Evolutionary conservation across 2,329 filamentous ascomycete species (phyloP).

Genomic region (Lasiodiplodia gonubiensis): DNA sequence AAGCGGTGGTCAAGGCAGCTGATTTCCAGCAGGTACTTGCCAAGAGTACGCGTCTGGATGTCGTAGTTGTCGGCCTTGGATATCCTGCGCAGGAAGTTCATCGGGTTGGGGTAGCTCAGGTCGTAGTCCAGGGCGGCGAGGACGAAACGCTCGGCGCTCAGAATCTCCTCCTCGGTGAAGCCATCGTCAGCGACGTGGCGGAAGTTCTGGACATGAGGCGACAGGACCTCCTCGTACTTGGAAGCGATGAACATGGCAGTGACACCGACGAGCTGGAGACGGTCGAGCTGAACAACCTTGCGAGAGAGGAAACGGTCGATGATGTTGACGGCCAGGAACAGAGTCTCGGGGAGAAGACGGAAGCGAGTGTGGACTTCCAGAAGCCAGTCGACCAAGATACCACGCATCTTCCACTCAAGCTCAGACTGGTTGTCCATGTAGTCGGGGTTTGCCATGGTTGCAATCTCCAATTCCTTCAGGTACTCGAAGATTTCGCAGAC

Average conservation of each 20-base stretch:
- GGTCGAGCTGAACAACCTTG: slow-evolving; percentile 95
- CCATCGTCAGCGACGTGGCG: slow-evolving; percentile 95
- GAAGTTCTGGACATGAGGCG: slow-evolving; percentile 96
- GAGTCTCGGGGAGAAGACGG: slow-evolving; percentile 90
- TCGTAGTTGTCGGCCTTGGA: slow-evolving; percentile 99
- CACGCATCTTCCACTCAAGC: slow-evolving; percentile 97
- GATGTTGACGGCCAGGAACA: slow-evolving; percentile 97
- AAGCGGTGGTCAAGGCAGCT: slow-evolving; percentile 94
- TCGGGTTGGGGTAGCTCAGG: slow-evolving; percentile 97
- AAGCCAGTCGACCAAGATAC: slow-evolving; percentile 96
- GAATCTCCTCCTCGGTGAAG: slow-evolving; percentile 91
- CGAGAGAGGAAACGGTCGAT: slow-evolving; percentile 96
- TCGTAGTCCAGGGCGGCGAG: slow-evolving; percentile 92
- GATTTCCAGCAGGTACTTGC: slow-evolving; percentile 98
- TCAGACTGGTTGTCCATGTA: slow-evolving; percentile 97
- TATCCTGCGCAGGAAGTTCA: slow-evolving; percentile 99
- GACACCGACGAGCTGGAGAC: slow-evolving; percentile 93
- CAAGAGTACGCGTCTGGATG: slow-evolving; percentile 94
- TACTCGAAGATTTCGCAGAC: slow-evolving; percentile 98
- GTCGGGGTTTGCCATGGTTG: slow-evolving; percentile 82
- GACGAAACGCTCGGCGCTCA: slow-evolving; percentile 95
- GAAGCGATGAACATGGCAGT: slow-evolving; percentile 99
- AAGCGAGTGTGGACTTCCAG: slow-evolving; percentile 98
- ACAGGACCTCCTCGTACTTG: slow-evolving; percentile 98
- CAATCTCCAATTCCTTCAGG: slow-evolving; percentile 80